Evolutionary conservation across 345 rosid species (phyloP).

Genomic region (Euphorbia peplus): DNA sequence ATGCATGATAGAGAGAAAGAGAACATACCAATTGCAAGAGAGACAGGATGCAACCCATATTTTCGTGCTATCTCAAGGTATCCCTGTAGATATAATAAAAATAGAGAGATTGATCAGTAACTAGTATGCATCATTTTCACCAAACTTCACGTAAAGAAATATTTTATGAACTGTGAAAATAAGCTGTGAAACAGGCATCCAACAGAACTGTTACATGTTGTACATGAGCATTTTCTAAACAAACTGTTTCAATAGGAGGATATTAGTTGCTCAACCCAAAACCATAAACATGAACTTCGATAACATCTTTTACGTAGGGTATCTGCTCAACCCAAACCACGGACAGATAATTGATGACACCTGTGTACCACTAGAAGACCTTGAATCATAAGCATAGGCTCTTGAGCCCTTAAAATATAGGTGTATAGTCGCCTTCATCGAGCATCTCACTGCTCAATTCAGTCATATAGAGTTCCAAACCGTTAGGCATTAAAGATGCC

Average conservation of each 20-base stretch:
- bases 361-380: neutral
- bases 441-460: neutral
- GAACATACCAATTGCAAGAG: conserved; percentile 49
- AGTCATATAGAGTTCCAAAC: neutral
- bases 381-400: too few species aligned
- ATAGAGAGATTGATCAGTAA: neutral
- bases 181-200: neutral
- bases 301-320: too few species aligned
- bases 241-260: neutral
- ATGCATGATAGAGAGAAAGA: neutral
- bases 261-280: neutral
- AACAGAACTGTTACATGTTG: neutral
- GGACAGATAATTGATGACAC: neutral
- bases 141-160: neutral
- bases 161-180: neutral
- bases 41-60: conserved; percentile 45
- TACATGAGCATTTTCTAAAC: neutral
- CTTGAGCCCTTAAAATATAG: neutral
- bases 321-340: conserved; percentile 1
- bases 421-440: neutral
- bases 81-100: conserved; percentile 30
- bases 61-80: conserved; percentile 41
- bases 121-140: neutral
- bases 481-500: neutral
- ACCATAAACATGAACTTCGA: neutral